Evolutionary conservation across 2,329 filamentous ascomycete species (phyloP).

Genomic region (Alternaria gansuensis): DNA sequence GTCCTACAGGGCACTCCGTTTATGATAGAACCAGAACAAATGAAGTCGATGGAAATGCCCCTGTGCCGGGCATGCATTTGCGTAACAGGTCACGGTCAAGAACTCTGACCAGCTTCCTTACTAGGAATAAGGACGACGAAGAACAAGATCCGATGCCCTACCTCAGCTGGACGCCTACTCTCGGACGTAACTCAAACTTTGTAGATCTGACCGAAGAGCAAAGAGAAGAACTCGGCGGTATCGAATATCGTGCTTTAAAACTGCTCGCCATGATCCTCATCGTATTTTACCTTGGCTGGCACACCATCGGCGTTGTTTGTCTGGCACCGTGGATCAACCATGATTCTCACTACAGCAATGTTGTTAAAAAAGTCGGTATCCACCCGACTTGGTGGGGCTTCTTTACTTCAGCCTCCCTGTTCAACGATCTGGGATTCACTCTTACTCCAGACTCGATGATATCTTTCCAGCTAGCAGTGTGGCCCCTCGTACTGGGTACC

Average conservation of each 20-base stretch:
- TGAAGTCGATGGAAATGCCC: slow-evolving; percentile 20
- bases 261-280: slow-evolving; percentile 81
- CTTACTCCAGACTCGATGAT: slow-evolving; percentile 94
- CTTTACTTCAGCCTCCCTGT: slow-evolving; percentile 85
- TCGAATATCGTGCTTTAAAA: slow-evolving; percentile 93
- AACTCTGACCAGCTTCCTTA: slow-evolving; percentile 68
- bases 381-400: slow-evolving; percentile 88
- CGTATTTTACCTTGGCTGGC: slow-evolving; percentile 83
- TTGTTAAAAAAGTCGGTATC: slow-evolving; percentile 70
- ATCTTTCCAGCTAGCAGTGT: slow-evolving; percentile 80
- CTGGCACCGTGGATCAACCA: slow-evolving; percentile 82
- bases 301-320: slow-evolving; percentile 76
- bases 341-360: slow-evolving; percentile 63
- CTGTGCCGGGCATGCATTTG: slow-evolving; percentile 32
- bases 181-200: slow-evolving; percentile 93
- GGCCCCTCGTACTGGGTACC: slow-evolving; percentile 77
- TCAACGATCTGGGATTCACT: slow-evolving; percentile 95
- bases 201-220: slow-evolving; percentile 88
- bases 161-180: slow-evolving; percentile 90
- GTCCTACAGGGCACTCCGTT: slow-evolving; percentile 44
- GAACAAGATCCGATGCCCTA: slow-evolving; percentile 75
- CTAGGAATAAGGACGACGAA: slow-evolving; percentile 60
- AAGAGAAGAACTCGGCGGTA: slow-evolving; percentile 92
- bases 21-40: slow-evolving; percentile 32
- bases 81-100: slow-evolving; percentile 53